Percentiles rank a stretch among this genome's conserved stretches.
Evolutionary conservation across 768 basidiomycete species (phyloP).

Genomic region (Phaeotremella fagi): DNA sequence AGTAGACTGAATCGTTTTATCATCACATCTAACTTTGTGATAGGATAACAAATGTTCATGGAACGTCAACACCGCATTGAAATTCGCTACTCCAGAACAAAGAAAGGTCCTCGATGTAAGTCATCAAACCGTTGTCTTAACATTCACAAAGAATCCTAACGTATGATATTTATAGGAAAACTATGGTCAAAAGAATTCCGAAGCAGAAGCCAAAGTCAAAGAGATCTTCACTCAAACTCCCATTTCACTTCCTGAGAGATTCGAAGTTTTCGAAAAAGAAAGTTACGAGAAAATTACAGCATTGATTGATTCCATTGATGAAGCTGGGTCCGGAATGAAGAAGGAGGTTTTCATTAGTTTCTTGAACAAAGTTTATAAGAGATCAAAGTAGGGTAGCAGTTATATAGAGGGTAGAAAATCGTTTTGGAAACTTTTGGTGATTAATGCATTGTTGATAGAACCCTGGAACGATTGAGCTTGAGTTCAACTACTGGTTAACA

Average conservation of each 20-base stretch:
- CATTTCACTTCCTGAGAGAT: conserved; percentile 58
- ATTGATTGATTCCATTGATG: conserved; percentile 70
- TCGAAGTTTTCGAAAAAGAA: conserved; percentile 71
- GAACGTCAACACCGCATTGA: conserved; percentile 84
- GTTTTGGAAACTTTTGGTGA: too few species aligned
- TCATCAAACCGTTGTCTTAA: neutral
- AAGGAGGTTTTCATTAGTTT: conserved; percentile 76
- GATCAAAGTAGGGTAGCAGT: conserved; percentile 58
- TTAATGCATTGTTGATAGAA: too few species aligned
- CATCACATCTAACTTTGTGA: neutral
- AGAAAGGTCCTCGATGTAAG: conserved; percentile 52
- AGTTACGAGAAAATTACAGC: conserved; percentile 62
- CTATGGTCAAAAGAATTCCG: conserved; percentile 61
- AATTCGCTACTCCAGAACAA: conserved; percentile 50
- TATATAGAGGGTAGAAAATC: too few species aligned
- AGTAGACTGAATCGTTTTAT: conserved; percentile 1
- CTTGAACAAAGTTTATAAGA: conserved; percentile 76
- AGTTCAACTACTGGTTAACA: too few species aligned
- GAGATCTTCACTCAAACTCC: conserved; percentile 66
- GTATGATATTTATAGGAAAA: conserved; percentile 60
- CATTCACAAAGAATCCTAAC: conserved; percentile 44
- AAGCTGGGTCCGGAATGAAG: conserved; percentile 55
- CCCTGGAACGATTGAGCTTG: too few species aligned
- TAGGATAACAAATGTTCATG: conserved; percentile 96
- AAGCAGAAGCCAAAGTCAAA: conserved; percentile 61